phyloP scores from a whole-genome alignment of 2,329 filamentous ascomycete species.

The Microcyclospora tardicrescens region DNA sequence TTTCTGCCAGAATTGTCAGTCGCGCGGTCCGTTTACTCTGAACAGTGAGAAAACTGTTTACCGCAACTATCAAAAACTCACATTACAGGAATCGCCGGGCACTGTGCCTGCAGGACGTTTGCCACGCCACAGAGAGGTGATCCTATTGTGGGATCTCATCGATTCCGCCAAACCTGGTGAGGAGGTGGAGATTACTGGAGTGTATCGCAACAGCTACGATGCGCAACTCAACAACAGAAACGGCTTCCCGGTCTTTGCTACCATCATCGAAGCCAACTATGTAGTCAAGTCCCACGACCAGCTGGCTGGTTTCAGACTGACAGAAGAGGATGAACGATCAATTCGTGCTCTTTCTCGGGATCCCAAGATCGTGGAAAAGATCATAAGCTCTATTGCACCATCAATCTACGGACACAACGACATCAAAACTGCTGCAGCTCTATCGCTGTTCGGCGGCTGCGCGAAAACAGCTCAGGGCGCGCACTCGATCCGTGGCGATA shows the following conservation, averaged over 20 bases:
- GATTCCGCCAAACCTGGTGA: slow-evolving; percentile 94
- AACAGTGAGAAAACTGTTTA: slow-evolving; percentile 98
- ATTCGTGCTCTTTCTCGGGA: slow-evolving; percentile 83
- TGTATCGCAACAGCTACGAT: slow-evolving; percentile 97
- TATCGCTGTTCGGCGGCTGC: slow-evolving; percentile 90
- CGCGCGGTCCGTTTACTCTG: slow-evolving; percentile 81
- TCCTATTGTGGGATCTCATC: slow-evolving; percentile 92
- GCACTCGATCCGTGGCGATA: slow-evolving; percentile 88
- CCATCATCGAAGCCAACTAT: slow-evolving; percentile 93
- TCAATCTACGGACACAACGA: slow-evolving; percentile 96
- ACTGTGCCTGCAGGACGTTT: slow-evolving; percentile 92
- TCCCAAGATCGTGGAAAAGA: slow-evolving; percentile 81
- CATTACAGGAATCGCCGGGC: slow-evolving; percentile 89
- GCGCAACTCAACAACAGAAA: slow-evolving; percentile 97
- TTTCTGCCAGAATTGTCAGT: slow-evolving; percentile 94
- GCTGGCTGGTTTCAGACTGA: slow-evolving; percentile 88
- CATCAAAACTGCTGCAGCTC: slow-evolving; percentile 90
- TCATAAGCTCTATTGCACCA: slow-evolving; percentile 84
- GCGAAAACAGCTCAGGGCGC: slow-evolving; percentile 80
- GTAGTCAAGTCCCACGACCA: slow-evolving; percentile 95
- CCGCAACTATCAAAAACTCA: slow-evolving; percentile 96
- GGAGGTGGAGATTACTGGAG: slow-evolving; percentile 91
- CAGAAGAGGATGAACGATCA: slow-evolving; percentile 83
- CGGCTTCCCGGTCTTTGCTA: slow-evolving; percentile 95
- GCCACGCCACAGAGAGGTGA: slow-evolving; percentile 84